These are phyloP conservation scores for Caloboletus firmus DNA, from an alignment of 1,284 basidiomycete genomes.

Conservation along the genomic window DNA sequence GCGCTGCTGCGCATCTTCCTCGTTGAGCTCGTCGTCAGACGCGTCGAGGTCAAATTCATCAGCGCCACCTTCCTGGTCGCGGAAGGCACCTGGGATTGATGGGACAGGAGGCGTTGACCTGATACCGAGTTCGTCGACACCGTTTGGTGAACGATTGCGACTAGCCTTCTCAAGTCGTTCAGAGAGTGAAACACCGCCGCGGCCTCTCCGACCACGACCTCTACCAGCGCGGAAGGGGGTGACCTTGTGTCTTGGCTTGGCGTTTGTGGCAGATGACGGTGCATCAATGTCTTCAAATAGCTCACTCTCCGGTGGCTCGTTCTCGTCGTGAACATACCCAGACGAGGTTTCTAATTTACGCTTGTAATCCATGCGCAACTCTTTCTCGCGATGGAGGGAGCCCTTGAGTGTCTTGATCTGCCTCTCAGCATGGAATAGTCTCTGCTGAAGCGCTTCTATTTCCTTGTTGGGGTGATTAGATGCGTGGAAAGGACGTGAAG, in stretches of 20 bases:
- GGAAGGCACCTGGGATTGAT: slow-evolving; percentile 45
- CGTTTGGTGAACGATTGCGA: slow-evolving; percentile 49
- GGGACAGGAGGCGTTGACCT: slow-evolving; percentile 49
- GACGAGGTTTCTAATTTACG: slow-evolving; percentile 48
- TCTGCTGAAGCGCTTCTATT: slow-evolving; percentile 74
- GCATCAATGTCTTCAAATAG: slow-evolving; percentile 44
- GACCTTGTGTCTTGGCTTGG: slow-evolving; percentile 28
- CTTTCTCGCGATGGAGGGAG: slow-evolving; percentile 77
- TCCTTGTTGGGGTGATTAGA: slow-evolving; percentile 76
- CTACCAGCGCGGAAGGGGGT: slow-evolving; percentile 40
- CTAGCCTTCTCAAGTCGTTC: slow-evolving; percentile 63
- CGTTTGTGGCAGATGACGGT: slow-evolving; percentile 34
- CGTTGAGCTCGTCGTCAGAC: slow-evolving; percentile 41
- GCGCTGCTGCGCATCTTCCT: slow-evolving; percentile 37
- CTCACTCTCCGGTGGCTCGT: slow-evolving; percentile 44
- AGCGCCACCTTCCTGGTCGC: slow-evolving; percentile 36
- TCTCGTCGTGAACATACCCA: slow-evolving; percentile 41
- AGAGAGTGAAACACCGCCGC: slow-evolving; percentile 57
- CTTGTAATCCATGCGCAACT: slow-evolving; percentile 64
- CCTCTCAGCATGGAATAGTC: slow-evolving; percentile 78
- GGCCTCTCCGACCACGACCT: slow-evolving; percentile 41
- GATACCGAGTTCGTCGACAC: slow-evolving; percentile 44
- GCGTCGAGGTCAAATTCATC: slow-evolving; percentile 34
- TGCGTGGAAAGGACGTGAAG: slow-evolving; percentile 57
- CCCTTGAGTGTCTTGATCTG: slow-evolving; percentile 79